Evolutionary conservation across 148 eudicot species (phyloP).

Genomic region (Diospyros lotus): DNA sequence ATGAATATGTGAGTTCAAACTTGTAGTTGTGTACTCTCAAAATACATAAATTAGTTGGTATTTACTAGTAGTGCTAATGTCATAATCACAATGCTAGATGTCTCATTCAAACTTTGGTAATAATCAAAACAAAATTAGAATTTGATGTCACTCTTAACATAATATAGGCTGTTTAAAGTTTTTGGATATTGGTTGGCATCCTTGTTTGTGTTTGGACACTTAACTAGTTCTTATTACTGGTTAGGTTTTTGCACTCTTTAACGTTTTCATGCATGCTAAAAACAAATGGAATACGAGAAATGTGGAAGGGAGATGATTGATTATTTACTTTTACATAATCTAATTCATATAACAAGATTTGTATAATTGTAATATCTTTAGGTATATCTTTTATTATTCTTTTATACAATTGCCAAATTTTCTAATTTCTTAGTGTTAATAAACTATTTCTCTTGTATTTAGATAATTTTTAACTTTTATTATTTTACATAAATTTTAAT

Average conservation of each 20-base stretch:
- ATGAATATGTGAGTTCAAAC: neutral
- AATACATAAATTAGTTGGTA: neutral
- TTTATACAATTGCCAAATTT: neutral
- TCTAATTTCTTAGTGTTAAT: neutral
- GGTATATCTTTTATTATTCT: neutral
- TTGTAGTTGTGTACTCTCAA: no score
- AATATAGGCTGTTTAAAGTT: neutral
- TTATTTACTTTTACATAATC: neutral
- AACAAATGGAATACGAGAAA: neutral
- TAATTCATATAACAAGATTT: neutral
- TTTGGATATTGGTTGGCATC: neutral
- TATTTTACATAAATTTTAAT: no score
- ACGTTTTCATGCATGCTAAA: neutral
- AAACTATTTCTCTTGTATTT: neutral
- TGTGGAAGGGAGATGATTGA: neutral
- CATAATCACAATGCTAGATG: neutral
- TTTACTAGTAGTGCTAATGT: neutral
- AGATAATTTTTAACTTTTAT: no score
- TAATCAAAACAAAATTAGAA: neutral
- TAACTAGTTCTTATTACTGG: neutral
- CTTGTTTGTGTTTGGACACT: neutral
- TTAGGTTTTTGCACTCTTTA: neutral
- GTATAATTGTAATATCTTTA: neutral
- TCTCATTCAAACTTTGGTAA: neutral
- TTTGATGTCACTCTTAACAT: no score